These are phyloP conservation scores for Withania somnifera DNA, from an alignment of 305 asterid genomes.

Conservation along the genomic window DNA sequence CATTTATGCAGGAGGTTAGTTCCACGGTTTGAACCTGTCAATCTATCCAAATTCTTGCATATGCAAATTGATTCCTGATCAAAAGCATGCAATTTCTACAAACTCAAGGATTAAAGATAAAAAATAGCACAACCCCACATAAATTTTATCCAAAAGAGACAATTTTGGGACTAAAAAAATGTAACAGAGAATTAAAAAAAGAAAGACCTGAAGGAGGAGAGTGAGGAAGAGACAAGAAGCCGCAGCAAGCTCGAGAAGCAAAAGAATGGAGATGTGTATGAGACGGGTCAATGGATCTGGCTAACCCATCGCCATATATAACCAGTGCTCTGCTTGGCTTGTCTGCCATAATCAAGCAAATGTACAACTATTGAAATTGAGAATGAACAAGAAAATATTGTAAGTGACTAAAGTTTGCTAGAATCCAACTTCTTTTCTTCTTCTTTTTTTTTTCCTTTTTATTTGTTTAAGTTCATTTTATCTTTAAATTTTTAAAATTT, in stretches of 20 bases:
- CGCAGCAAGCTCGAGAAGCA: constrained; percentile 64
- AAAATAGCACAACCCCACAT: neutral
- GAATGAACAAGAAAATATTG: neutral
- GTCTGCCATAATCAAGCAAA: constrained; percentile 55
- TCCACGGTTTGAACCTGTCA: too few relatives aligned
- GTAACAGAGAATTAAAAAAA: neutral
- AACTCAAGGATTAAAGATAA: neutral
- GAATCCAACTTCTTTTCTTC: too few relatives aligned
- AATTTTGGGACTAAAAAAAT: neutral
- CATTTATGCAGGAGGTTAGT: too few relatives aligned
- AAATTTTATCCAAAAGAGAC: neutral
- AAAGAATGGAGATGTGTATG: constrained; percentile 60
- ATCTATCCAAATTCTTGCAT: neutral
- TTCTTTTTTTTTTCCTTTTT: too few relatives aligned
- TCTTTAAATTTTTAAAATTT: too few relatives aligned
- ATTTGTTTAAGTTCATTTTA: too few relatives aligned
- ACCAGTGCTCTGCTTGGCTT: constrained; percentile 81
- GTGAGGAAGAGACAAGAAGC: constrained; percentile 61
- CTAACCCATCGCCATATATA: constrained; percentile 69
- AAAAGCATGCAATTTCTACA: neutral
- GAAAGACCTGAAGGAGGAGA: constrained; percentile 54
- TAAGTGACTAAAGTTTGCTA: too few relatives aligned
- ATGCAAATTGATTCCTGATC: neutral
- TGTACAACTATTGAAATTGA: neutral
- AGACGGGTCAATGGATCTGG: constrained; percentile 42